phyloP scores from a whole-genome alignment of 768 basidiomycete genomes.

The Psilocybe tampanensis region DNA sequence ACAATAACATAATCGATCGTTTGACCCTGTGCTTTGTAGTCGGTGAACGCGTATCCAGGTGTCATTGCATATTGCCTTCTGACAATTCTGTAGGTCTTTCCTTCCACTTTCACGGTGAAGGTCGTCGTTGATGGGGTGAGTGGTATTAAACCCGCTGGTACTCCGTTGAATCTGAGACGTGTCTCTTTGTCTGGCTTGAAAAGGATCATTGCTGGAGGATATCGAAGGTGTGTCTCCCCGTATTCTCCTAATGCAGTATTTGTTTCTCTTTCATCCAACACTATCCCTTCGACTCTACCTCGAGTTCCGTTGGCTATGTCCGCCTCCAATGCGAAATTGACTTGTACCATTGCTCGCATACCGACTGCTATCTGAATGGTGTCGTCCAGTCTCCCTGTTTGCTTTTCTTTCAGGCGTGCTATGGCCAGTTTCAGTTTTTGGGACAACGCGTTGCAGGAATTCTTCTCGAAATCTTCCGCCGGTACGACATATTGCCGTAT shows the following conservation, averaged over 20 bases:
- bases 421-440: background rate
- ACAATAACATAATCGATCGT: slow-evolving; percentile 35
- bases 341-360: slow-evolving; percentile 34
- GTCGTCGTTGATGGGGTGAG: background rate
- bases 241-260: background rate
- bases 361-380: slow-evolving; percentile 32
- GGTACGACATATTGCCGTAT: slow-evolving; percentile 25
- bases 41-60: slow-evolving; percentile 39
- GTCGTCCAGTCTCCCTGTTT: slow-evolving; percentile 16
- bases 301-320: slow-evolving; percentile 43
- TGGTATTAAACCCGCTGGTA: slow-evolving; percentile 9
- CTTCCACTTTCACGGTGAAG: slow-evolving; percentile 14
- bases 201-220: slow-evolving; percentile 32
- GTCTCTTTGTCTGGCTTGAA: slow-evolving; percentile 29
- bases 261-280: slow-evolving; percentile 30
- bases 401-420: too few species aligned
- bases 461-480: slow-evolving; percentile 27
- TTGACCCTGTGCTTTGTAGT: slow-evolving; percentile 43
- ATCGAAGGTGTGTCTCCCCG: slow-evolving; percentile 21
- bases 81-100: slow-evolving; percentile 5
- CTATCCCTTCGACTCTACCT: slow-evolving; percentile 33
- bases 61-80: slow-evolving; percentile 36
- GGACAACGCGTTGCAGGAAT: background rate
- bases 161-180: background rate
- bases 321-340: too few species aligned